Base-by-base conservation (phyloP, 768 basidiomycete genomes). In the Asterophora lycoperdoides region DNA sequence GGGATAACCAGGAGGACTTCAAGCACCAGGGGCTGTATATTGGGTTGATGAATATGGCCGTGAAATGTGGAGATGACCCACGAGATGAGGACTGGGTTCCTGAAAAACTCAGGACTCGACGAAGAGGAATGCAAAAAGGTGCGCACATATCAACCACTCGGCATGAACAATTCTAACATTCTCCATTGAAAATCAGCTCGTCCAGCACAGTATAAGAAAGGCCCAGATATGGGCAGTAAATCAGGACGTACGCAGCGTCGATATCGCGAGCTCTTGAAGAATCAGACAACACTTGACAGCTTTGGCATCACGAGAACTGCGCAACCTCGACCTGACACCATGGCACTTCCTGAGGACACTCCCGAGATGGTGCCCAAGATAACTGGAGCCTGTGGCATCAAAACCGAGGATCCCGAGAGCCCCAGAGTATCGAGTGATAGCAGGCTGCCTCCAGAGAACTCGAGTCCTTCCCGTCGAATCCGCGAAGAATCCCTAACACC, bases 221-320 rank as follows among this genome's bases (percentile, higher is more conserved):
- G 52, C 30, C 48, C 53, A 35, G 53, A 54, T 36, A 38, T 54
- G 17, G 41, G 10, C 23, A 54, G 53, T 34, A 54, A 54, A 43
- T 54, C 44, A 11, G 14, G 5, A 17, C 40, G 34, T 8, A 54
- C 53, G 5, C 33, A 38, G 19, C 14, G 26, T n/a, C 35, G 19
- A 33, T 54, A 54, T 47, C 17, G 15, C 18, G 20, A 46, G 14
- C 32, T 43, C 13, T 41, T 46, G 23, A n/a, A n/a, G 5, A 40
- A 20, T 23, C 44, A 54, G 26, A 43, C 2, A 15, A 42, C n/a
- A 8, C 53, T 54, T 1, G 35, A 54, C 14, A 30, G 4, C 6
- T 54, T 50, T 23, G 14, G 41, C 17, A 42, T 39, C 42, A 49
- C 15, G n/a, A 23, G 3, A 6, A 23, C 23, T 23, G 23, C 23